Base-by-base conservation (phyloP, 805 yeast genomes). In the Starmera quercuum region DNA sequence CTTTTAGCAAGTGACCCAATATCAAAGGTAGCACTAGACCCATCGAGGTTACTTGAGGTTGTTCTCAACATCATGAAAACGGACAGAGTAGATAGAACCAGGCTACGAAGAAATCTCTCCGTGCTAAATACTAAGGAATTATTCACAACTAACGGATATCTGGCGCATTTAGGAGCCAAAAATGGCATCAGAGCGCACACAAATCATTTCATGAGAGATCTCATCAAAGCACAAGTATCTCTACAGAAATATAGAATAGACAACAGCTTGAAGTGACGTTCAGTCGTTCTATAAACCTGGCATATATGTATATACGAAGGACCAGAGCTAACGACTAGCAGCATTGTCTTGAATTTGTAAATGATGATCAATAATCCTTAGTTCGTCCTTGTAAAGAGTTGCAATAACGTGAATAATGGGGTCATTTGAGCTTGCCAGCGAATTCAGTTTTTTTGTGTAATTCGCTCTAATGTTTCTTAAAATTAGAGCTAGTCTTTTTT, bases 41-140 rank as follows among this genome's bases (percentile, higher is more conserved):
- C 37, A 2, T 54, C 57, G 6, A 53, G 71, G 36, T 41, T 73
- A 32, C 30, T 47, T 7, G 56, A 53, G 8, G 40, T 63, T 2
- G 60, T 68, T 3, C 26, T 49, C 5, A 43, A 56, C 3, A 51
- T 63, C 7, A 38, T 67, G 20, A 35, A 34, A 14, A 16, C 25
- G 14, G 42, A 48, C 0, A 29, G 33, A 5, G 30, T 32, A 6
- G 36, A 39, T 5, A 39, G 46, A 2, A 30, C 46, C 5, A 18
- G 35, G 8, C 19, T 46, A 33, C 35, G 46, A 34, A 41, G 22
- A 14, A 31, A 36, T 22, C 23, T 43, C 10, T 30, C 37, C 3
- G 5, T 31, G 4, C 38, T 36, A 32, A 29, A 40, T 15, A 31
- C 19, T 5, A 33, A 36, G 10, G 53, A 46, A 26, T 16, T 45